A percentile compares a stretch with the other conserved stretches of the same genome.
Evolutionary conservation across 2,329 filamentous ascomycete species (phyloP).

Genomic region (Thermothelomyces thermophilus): DNA sequence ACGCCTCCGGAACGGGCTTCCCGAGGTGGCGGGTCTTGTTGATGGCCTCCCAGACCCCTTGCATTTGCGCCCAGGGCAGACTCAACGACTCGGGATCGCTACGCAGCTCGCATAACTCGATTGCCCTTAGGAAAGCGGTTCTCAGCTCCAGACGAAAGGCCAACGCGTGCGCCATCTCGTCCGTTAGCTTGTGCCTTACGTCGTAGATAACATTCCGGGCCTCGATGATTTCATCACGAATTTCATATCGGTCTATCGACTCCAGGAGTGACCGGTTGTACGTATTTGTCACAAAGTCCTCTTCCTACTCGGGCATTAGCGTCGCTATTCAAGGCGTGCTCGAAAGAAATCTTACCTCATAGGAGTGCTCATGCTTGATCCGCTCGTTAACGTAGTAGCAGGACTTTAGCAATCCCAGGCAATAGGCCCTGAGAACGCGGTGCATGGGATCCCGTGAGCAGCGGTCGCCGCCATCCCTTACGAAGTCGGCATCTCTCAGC

Average conservation of each 20-base stretch:
- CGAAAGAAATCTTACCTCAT: constrained; percentile 56
- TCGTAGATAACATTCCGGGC: constrained; percentile 47
- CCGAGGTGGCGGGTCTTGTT: constrained; percentile 56
- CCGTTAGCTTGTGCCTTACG: constrained; percentile 33
- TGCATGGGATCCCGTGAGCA: constrained; percentile 43
- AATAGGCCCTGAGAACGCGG: constrained; percentile 74
- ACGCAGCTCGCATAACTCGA: constrained; percentile 42
- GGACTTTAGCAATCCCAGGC: constrained; percentile 73
- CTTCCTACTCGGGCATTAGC: constrained; percentile 54
- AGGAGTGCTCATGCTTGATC: constrained; percentile 79
- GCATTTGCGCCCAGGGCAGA: constrained; percentile 46
- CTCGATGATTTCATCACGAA: constrained; percentile 48
- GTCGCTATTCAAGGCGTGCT: too few species aligned
- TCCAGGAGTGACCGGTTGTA: constrained; percentile 75
- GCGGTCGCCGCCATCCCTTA: constrained; percentile 30
- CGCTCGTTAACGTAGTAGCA: constrained; percentile 72
- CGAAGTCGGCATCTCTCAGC: constrained; percentile 61
- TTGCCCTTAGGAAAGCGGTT: constrained; percentile 51
- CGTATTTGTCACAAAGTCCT: constrained; percentile 91
- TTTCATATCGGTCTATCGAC: constrained; percentile 49
- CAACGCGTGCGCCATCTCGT: constrained; percentile 49
- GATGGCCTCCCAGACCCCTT: constrained; percentile 47
- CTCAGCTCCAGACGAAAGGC: constrained; percentile 60
- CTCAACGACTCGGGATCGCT: constrained; percentile 41
- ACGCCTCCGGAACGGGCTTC: constrained; percentile 64